Percentiles rank a stretch among this genome's conserved stretches.
Conservation (phyloP, 2,329 filamentous ascomycete genomes). For the Epichloe sibirici region DNA sequence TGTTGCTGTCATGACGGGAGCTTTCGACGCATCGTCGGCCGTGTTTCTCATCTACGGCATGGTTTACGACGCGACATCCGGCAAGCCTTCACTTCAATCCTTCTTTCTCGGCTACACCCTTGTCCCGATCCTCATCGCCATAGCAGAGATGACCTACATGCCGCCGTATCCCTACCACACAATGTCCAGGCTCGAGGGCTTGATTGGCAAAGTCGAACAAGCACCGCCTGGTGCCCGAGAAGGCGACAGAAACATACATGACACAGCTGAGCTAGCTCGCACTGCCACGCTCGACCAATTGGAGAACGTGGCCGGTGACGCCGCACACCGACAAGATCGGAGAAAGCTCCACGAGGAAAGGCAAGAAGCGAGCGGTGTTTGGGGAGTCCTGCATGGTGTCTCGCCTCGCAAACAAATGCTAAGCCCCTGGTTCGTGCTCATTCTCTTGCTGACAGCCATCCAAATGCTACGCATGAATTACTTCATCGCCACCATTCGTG, state of each 20-base stretch:
- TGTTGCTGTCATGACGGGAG: constrained; percentile 65
- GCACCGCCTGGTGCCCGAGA: background rate
- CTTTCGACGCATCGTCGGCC: constrained; percentile 73
- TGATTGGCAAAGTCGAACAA: background rate
- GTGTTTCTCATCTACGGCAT: constrained; percentile 65
- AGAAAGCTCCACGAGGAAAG: constrained; percentile 29
- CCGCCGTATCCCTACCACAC: background rate
- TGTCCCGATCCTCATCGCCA: background rate
- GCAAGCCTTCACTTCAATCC: constrained; percentile 5
- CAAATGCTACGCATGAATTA: constrained; percentile 6
- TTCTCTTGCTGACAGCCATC: constrained; percentile 53
- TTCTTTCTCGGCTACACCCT: background rate
- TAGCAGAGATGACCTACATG: background rate
- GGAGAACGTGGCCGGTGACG: background rate
- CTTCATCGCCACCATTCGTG: constrained; percentile 51
- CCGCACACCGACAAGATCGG: background rate
- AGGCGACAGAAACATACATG: background rate
- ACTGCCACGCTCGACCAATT: background rate
- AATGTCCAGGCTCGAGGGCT: background rate
- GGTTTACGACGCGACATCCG: constrained; percentile 46
- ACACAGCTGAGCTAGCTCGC: background rate
- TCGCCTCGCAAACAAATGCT: constrained; percentile 50
- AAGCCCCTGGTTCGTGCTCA: constrained; percentile 56
- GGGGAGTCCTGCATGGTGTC: constrained; percentile 55
- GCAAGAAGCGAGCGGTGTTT: constrained; percentile 47